phyloP scores from a whole-genome alignment of 2,329 filamentous ascomycete genomes.

The Aspergillus awamori region DNA sequence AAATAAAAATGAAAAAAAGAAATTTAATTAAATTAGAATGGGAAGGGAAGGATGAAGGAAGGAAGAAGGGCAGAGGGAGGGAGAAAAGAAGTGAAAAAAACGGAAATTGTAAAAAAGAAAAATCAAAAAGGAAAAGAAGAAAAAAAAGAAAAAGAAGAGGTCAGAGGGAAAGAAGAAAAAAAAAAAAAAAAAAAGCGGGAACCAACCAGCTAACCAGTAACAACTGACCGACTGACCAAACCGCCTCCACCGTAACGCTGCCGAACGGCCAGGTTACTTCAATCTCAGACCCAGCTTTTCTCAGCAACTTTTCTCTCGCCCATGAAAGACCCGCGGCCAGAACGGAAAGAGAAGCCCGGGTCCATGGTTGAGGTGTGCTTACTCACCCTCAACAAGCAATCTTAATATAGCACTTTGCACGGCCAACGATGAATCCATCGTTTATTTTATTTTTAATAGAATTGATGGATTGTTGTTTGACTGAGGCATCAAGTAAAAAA shows the following conservation, averaged over 20 bases:
- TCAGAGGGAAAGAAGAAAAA: neutral
- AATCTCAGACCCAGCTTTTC: neutral
- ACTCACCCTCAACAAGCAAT: neutral
- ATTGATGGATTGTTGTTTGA: too few relatives aligned
- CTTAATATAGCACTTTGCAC: slow-evolving; percentile 2
- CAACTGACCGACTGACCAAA: neutral
- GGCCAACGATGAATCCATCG: neutral
- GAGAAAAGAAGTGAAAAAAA: neutral
- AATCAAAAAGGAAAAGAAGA: neutral
- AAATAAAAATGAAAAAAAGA: too few relatives aligned
- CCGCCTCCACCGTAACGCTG: slow-evolving; percentile 3
- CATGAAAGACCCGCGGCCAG: slow-evolving; percentile 3
- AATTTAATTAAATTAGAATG: too few relatives aligned
- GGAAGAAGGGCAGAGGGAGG: too few relatives aligned
- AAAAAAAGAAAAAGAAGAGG: neutral
- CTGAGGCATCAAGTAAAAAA: too few relatives aligned
- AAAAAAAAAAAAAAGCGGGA: neutral
- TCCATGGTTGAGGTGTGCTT: slow-evolving; percentile 4
- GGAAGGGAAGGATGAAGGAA: too few relatives aligned
- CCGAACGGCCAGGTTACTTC: slow-evolving; percentile 2
- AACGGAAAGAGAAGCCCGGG: slow-evolving; percentile 7
- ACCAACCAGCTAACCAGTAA: neutral
- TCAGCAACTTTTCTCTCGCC: neutral
- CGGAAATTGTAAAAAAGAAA: neutral
- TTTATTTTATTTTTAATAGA: too few relatives aligned